A percentile compares a stretch with the other conserved stretches of the same genome.
phyloP scores from a whole-genome alignment of 495 filamentous ascomycete genomes.

The Penicillium atrosanguineum region DNA sequence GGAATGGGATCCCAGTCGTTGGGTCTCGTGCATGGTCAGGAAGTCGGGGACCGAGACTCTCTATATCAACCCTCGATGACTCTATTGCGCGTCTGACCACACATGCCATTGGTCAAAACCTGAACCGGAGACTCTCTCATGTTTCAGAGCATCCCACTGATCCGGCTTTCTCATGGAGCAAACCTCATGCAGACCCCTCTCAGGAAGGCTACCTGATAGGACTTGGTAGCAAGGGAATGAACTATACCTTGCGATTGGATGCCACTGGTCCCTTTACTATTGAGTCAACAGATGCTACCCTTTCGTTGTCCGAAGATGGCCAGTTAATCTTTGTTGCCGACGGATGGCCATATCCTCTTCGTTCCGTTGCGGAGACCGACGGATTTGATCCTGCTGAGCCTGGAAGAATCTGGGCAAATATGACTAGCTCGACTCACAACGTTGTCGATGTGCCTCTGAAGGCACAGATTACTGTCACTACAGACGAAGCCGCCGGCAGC shows the following conservation, averaged over 20 bases:
- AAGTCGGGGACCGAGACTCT: slow-evolving; percentile 31
- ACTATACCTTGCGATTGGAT: slow-evolving; percentile 44
- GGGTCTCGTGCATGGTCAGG: slow-evolving; percentile 47
- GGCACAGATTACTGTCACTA: slow-evolving; percentile 30
- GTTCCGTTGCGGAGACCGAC: slow-evolving; percentile 30
- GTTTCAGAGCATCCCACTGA: neutral
- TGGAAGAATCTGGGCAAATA: slow-evolving; percentile 33
- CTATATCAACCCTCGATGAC: slow-evolving; percentile 18
- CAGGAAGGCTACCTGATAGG: slow-evolving; percentile 15
- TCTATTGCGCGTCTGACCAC: slow-evolving; percentile 36
- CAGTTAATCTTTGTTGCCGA: slow-evolving; percentile 44
- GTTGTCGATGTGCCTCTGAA: slow-evolving; percentile 15
- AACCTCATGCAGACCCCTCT: neutral
- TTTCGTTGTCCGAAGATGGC: slow-evolving; percentile 29
- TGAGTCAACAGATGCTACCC: slow-evolving; percentile 31
- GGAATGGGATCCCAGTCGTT: slow-evolving; percentile 49
- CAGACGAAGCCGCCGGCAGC: slow-evolving; percentile 40
- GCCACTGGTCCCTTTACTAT: slow-evolving; percentile 43
- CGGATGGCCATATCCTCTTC: slow-evolving; percentile 52
- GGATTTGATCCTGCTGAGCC: slow-evolving; percentile 25
- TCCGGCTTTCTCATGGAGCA: slow-evolving; percentile 10
- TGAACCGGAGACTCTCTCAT: slow-evolving; percentile 36
- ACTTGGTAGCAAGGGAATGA: slow-evolving; percentile 51
- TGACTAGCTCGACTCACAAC: slow-evolving; percentile 28
- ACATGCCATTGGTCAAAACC: slow-evolving; percentile 47